phyloP scores from a whole-genome alignment of 2,329 filamentous ascomycete genomes.

The Pyrenochaeta sp. region DNA sequence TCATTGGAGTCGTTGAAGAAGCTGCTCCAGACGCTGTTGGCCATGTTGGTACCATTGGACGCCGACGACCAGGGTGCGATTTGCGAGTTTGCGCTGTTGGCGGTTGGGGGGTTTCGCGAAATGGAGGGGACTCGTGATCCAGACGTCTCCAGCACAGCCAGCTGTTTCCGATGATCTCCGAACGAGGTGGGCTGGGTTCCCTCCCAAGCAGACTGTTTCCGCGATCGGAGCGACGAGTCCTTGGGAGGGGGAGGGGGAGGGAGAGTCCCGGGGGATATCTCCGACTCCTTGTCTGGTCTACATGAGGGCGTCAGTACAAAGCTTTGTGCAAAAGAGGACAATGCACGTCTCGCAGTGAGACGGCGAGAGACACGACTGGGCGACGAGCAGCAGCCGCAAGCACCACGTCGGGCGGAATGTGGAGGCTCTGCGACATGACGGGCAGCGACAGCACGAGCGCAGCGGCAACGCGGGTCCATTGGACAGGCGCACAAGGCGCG shows the following conservation, averaged over 20 bases:
- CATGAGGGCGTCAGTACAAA: conserved; percentile 37
- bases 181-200: conserved; percentile 66
- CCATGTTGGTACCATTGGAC: conserved; percentile 50
- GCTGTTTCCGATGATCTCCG: conserved; percentile 74
- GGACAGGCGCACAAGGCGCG: conserved; percentile 27
- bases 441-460: conserved; percentile 15
- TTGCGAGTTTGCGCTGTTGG: conserved; percentile 59
- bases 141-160: conserved; percentile 70
- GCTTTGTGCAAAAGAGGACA: conserved; percentile 9
- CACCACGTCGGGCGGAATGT: conserved; percentile 9
- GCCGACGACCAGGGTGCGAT: conserved; percentile 60
- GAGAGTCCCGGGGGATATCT: conserved; percentile 50
- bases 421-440: conserved; percentile 23
- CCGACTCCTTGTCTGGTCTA: conserved; percentile 56
- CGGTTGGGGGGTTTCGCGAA: conserved; percentile 64
- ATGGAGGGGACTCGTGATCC: conserved; percentile 66
- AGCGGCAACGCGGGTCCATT: too few species aligned
- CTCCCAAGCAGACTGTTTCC: conserved; percentile 60
- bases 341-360: conserved; percentile 29
- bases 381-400: conserved; percentile 5
- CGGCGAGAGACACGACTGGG: conserved; percentile 27
- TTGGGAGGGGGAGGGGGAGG: conserved; percentile 47
- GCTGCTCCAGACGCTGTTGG: conserved; percentile 58
- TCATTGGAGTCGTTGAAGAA: conserved; percentile 82
- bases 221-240: conserved; percentile 41